A percentile compares a stretch with the other conserved stretches of the same genome.
These are phyloP conservation scores for Miamiensis avidus DNA, from an alignment of 169 alveolate species.

Conservation along the genomic window DNA sequence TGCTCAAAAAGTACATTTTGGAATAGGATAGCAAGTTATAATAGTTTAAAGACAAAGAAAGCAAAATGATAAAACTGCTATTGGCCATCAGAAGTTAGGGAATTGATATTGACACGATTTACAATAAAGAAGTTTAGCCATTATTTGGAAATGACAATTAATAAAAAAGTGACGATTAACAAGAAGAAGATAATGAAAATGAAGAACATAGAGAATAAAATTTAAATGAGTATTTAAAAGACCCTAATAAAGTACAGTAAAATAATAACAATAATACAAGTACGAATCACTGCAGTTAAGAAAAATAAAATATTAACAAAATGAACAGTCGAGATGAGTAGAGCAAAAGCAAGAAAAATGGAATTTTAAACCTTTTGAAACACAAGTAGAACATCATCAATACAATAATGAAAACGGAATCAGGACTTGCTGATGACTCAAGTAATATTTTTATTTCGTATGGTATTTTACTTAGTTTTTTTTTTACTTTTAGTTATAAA, in stretches of 20 bases:
- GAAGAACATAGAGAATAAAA: neutral
- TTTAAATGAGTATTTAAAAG: too few relatives aligned
- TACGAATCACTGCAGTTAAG: too few relatives aligned
- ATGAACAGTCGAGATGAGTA: too few relatives aligned
- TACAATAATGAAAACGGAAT: too few relatives aligned
- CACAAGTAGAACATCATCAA: too few relatives aligned
- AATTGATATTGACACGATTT: slow-evolving; percentile 41
- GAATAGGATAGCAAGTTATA: slow-evolving; percentile 4
- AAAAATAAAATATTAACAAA: too few relatives aligned
- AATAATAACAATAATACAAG: too few relatives aligned
- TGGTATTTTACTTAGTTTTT: too few relatives aligned
- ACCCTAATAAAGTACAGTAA: too few relatives aligned
- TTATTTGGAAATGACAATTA: neutral
- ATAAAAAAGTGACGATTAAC: neutral
- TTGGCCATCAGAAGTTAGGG: slow-evolving; percentile 39
- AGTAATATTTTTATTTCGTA: slow-evolving; percentile 2
- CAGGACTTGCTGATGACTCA: slow-evolving; percentile 14
- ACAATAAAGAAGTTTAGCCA: slow-evolving; percentile 32
- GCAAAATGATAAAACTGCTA: slow-evolving; percentile 31
- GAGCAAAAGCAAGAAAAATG: too few relatives aligned
- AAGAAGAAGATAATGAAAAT: slow-evolving; percentile 6
- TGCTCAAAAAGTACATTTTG: too few relatives aligned
- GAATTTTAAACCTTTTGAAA: too few relatives aligned
- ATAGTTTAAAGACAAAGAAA: slow-evolving; percentile 31
- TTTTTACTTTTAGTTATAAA: neutral